Base-by-base conservation (phyloP, 352 stramenopile genomes). In the Phytophthora capsici region DNA sequence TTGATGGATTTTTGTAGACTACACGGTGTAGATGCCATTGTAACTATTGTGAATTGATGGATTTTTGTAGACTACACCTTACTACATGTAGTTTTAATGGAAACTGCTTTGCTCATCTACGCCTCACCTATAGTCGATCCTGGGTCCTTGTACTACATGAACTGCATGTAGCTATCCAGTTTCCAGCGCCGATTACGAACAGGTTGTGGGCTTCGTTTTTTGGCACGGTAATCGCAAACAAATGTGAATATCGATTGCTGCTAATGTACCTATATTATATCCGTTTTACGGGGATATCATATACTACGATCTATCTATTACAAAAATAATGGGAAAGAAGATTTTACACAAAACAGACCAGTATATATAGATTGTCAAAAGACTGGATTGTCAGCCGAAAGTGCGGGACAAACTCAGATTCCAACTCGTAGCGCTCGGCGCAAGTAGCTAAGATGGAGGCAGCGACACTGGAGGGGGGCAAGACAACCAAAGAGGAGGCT, bases 351-450 rank as follows among this genome's bases (percentile, higher is more conserved):
- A 12, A 12, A 32, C 28, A 32, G 28, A 3, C 6, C 28, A 32
- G 28, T 32, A 32, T 12, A 12, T 32, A 32, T 32, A 9, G 8
- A 3, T 32, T 32, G 7, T 32, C 28, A 32, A 2, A 32, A 32
- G 0, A 32, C 47, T 54, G 47, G 28, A 43, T 54, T 56, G 30
- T 26, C 28, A 45, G 26, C 13, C 23, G 17, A 48, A 47, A 54
- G 28, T 56, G 55, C 44, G 32, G 44, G 43, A 56, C 55, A 48
- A 48, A 3, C 22, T 63, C 30, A 63, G 40, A 60, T 60, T 40
- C 41, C 43, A 54, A 48, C 53, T 17, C 23, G 14, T 22, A 13
- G 26, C 19, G 20, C 40, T 16, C 10, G 17, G 26, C 13, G 52
- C 17, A 45, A 55, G 19, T 8, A 63, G 32, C 56, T 8, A 57